Evolutionary conservation across 2,329 filamentous ascomycete genomes (phyloP).

Genomic region (Cercospora brassicicola): DNA sequence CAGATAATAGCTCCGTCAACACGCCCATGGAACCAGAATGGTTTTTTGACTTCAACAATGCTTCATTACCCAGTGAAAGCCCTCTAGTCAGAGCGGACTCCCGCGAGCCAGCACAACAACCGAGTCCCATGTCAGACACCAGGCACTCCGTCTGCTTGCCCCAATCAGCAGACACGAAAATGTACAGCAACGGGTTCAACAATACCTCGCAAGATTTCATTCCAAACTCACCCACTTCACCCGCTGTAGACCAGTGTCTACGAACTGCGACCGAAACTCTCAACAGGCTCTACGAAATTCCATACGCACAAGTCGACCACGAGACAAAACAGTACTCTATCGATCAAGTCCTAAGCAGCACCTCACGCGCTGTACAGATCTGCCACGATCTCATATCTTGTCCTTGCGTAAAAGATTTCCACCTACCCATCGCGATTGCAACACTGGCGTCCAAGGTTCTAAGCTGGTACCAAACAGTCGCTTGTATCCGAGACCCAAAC

Average conservation of each 20-base stretch:
- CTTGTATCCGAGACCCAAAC: slow-evolving; percentile 18
- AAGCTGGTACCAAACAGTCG: slow-evolving; percentile 24
- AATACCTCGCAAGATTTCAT: neutral
- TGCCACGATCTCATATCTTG: slow-evolving; percentile 23
- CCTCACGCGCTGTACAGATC: slow-evolving; percentile 18
- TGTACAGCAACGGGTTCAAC: neutral
- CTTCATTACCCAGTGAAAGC: slow-evolving; percentile 12
- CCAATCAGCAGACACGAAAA: neutral
- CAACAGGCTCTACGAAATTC: slow-evolving; percentile 23
- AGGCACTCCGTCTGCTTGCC: neutral
- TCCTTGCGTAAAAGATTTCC: slow-evolving; percentile 24
- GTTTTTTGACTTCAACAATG: slow-evolving; percentile 27
- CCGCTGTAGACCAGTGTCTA: slow-evolving; percentile 14
- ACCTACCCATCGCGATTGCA: slow-evolving; percentile 18
- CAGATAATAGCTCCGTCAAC: slow-evolving; percentile 12
- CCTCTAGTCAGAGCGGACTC: slow-evolving; percentile 2
- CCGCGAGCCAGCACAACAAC: slow-evolving; percentile 13
- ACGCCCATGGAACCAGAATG: slow-evolving; percentile 22
- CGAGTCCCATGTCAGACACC: slow-evolving; percentile 14
- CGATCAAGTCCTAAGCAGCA: slow-evolving; percentile 23
- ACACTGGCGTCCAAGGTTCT: slow-evolving; percentile 23
- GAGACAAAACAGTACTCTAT: slow-evolving; percentile 18
- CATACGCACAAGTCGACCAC: slow-evolving; percentile 14
- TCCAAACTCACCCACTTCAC: neutral
- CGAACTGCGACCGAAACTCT: slow-evolving; percentile 23